phyloP scores from a whole-genome alignment of 306 rosid genomes.

The Luffa aegyptiaca region DNA sequence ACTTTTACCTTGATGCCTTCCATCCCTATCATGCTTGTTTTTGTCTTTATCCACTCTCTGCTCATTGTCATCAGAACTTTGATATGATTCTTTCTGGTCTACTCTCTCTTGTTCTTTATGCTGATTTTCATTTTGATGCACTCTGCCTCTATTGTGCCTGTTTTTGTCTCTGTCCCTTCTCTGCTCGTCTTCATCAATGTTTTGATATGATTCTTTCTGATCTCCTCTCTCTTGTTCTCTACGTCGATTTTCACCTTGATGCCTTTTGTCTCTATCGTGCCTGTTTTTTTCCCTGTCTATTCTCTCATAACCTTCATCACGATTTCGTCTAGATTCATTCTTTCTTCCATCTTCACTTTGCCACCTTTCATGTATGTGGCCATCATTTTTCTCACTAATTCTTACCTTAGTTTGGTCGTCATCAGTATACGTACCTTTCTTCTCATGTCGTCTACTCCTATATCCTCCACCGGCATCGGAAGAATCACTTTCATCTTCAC shows the following conservation, averaged over 20 bases:
- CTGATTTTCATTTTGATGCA: slow-evolving; percentile 10
- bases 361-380: slow-evolving; percentile 20
- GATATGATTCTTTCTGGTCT: slow-evolving; percentile 20
- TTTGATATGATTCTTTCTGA: slow-evolving; percentile 11
- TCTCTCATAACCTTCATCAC: slow-evolving; percentile 31
- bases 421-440: slow-evolving; percentile 7
- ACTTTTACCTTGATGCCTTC: slow-evolving; percentile 7
- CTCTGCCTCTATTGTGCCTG: slow-evolving; percentile 13
- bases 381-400: slow-evolving; percentile 8
- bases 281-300: slow-evolving; percentile 11
- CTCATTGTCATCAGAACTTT: slow-evolving; percentile 29
- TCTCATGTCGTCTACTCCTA: slow-evolving; percentile 7
- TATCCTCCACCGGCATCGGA: slow-evolving; percentile 17
- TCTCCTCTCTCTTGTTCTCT: slow-evolving; percentile 16
- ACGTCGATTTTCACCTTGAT: slow-evolving; percentile 9
- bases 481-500: slow-evolving; percentile 6
- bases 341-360: slow-evolving; percentile 8
- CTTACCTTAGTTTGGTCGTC: slow-evolving; percentile 15
- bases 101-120: slow-evolving; percentile 6
- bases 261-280: slow-evolving; percentile 17
- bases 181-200: slow-evolving; percentile 29
- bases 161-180: slow-evolving; percentile 12
- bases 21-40: slow-evolving; percentile 15
- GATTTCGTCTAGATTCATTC: slow-evolving; percentile 15
- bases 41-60: slow-evolving; percentile 19